Evolutionary conservation across 441 rosid species (phyloP), one percentile per base, ranked within the genome.

Genomic region (Brassica balearica): DNA sequence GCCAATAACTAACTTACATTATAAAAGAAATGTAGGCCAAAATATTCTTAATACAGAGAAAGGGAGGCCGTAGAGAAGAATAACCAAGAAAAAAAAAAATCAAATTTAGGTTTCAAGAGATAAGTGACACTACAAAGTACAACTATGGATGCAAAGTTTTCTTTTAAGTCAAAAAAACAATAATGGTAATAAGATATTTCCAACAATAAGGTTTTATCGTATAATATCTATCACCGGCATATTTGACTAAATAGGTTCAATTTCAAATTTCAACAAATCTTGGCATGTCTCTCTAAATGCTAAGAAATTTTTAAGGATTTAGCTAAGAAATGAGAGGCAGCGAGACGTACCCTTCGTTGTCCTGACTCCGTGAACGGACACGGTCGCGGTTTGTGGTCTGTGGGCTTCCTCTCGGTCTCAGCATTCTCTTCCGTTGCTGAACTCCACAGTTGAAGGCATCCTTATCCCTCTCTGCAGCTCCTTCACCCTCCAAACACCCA

Each of bases 351-450:
- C 98, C 98, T 83, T 92, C 98, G 79, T 83, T 89, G 41, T 94
- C 98, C 75, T 89, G 97, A 34, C 88, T 41, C 46, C 90, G 94
- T 61, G 95, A 74, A 84, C 87, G 87, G 43, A 81, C 89, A 64
- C 84, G 86, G 48, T 96, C 98, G 17, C 94, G 92, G 43, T 85
- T 92, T 56, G 85, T 80, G 78, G 87, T 81, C 78, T 91, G 98
- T 69, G 98, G 95, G 78, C 98, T 94, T 51, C 96, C 97, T 83
- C 98, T 91, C 14, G 98, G 92, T 71, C 96, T 85, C 72, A 88
- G 95, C 98, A 94, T 90, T 85, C 98, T 88, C 91, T 90, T 96
- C 66, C 95, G 91, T 84, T 94, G 95, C 82, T 91, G 99, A 78
- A 92, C 91, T 81, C 98, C 98, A 79, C 85, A 85, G 77, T 81